Base-by-base conservation (phyloP, 2,329 filamentous ascomycete species). In the Colletotrichum australisinense region DNA sequence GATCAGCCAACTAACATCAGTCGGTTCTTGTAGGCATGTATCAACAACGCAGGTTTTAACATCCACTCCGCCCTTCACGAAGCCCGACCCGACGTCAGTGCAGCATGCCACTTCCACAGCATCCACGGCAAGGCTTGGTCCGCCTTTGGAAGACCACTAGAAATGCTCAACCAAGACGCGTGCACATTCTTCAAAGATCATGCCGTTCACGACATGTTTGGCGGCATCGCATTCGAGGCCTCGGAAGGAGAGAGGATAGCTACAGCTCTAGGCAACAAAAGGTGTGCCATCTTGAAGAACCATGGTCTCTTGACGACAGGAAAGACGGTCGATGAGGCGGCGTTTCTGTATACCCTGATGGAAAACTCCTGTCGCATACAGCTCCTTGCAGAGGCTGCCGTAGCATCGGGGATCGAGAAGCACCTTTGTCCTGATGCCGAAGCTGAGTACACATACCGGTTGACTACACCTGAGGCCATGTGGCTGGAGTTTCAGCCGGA, bases 241-340 rank as follows among this genome's bases (percentile, higher is more conserved):
- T 79, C 93, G 58, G 93, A 94, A 78, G 92, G 92, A 0, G 81
- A 87, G 63, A 84, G 87, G n/a, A 89, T 95, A 58, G 92, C 92
- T 0, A 83, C 82, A 2, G 89, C 91, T 0, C 82, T 95, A 6
- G 93, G 92, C 0, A 72, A 74, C 0, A 80, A 84, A 0, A 92
- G 87, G 78, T 91, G 87, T 1, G 85, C 90, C 75, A 92, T 94
- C 38, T 81, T 94, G 56, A 84, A 91, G 71, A 94, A 94, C 78
- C 93, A 94, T 76, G 93, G 93, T 0, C 81, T 95, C 5, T 77
- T 94, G 58, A 94, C 92, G 0, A 92, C 93, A 0, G 93, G 93
- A 0, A 77, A 80, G 5, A 94, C 92, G 0, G 92, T 95, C 1
- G 93, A 94, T 75, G 93, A 94, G 80, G 93, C 93, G 0, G 92